Evolutionary conservation across 1,139 yeast species (phyloP).

Genomic region (Oligophagozyma castellii): DNA sequence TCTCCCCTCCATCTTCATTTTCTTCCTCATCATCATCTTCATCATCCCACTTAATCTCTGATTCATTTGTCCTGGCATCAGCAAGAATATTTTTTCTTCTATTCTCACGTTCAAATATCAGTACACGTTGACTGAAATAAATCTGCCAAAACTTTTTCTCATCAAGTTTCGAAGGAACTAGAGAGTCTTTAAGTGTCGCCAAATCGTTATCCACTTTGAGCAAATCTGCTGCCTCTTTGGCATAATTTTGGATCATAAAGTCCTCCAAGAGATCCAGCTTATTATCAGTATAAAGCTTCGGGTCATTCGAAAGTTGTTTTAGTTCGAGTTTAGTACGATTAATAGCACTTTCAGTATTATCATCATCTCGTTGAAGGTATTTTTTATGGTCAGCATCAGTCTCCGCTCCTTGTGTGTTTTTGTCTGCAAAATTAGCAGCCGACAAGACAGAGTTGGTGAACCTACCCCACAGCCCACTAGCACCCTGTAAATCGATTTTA

Average conservation of each 20-base stretch:
- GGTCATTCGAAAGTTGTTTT: constrained; percentile 35
- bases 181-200: constrained; percentile 40
- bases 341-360: too few relatives aligned
- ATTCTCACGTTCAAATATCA: constrained; percentile 48
- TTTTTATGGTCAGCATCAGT: too few relatives aligned
- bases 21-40: constrained; percentile 18
- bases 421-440: too few relatives aligned
- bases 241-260: constrained; percentile 37
- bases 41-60: constrained; percentile 20
- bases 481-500: too few relatives aligned
- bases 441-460: too few relatives aligned
- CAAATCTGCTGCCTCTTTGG: constrained; percentile 37
- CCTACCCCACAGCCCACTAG: too few relatives aligned
- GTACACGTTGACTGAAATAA: constrained; percentile 45
- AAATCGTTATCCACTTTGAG: constrained; percentile 42
- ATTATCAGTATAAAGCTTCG: constrained; percentile 30
- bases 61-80: constrained; percentile 9
- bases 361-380: too few relatives aligned
- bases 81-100: constrained; percentile 47
- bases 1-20: not conserved
- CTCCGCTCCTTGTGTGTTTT: too few relatives aligned
- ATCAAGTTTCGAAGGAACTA: constrained; percentile 53
- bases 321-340: constrained; percentile 51
- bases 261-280: constrained; percentile 25
- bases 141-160: constrained; percentile 63